These are phyloP conservation scores for Chimonanthus praecox DNA, from an alignment of 164 flowering plant genomes.

Conservation along the genomic window DNA sequence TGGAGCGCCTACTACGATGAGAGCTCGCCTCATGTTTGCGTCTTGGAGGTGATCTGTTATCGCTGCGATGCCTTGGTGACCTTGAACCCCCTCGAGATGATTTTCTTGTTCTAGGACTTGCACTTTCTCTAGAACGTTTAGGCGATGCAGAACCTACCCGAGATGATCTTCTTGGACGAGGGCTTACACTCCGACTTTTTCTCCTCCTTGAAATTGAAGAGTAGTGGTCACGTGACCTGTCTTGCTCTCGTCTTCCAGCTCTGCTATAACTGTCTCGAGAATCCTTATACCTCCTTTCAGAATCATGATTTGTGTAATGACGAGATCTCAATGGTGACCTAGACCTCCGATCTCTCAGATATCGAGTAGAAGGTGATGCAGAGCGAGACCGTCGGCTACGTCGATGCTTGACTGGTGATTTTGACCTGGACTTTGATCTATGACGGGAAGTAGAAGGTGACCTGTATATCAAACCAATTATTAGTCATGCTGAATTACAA, in stretches of 20 bases:
- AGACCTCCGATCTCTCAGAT: slow-evolving; percentile 52
- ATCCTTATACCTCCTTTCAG: slow-evolving; percentile 48
- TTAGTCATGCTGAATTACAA: not conserved
- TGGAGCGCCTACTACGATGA: slow-evolving; percentile 9
- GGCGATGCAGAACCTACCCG: slow-evolving; percentile 23
- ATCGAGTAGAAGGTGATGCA: slow-evolving; percentile 61
- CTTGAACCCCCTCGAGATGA: slow-evolving; percentile 18
- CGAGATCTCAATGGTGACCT: slow-evolving; percentile 77
- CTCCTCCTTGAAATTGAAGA: slow-evolving; percentile 58
- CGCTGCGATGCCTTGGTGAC: slow-evolving; percentile 24
- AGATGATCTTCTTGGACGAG: slow-evolving; percentile 41
- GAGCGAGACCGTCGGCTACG: slow-evolving; percentile 67
- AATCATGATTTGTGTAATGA: slow-evolving; percentile 42
- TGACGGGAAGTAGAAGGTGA: slow-evolving; percentile 53
- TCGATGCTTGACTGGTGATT: slow-evolving; percentile 47
- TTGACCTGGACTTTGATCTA: slow-evolving; percentile 70
- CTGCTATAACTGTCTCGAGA: slow-evolving; percentile 43
- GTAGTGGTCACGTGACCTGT: slow-evolving; percentile 45
- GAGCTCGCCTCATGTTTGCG: slow-evolving; percentile 2
- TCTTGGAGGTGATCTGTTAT: slow-evolving; percentile 13
- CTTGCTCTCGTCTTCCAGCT: slow-evolving; percentile 46
- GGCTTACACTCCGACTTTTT: slow-evolving; percentile 75
- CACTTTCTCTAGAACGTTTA: slow-evolving; percentile 25
- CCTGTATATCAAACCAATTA: slow-evolving; percentile 25
- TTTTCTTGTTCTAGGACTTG: slow-evolving; percentile 54